Base-by-base conservation (phyloP, 768 basidiomycete genomes). In the Rhodosporidiobolus odoratus region DNA sequence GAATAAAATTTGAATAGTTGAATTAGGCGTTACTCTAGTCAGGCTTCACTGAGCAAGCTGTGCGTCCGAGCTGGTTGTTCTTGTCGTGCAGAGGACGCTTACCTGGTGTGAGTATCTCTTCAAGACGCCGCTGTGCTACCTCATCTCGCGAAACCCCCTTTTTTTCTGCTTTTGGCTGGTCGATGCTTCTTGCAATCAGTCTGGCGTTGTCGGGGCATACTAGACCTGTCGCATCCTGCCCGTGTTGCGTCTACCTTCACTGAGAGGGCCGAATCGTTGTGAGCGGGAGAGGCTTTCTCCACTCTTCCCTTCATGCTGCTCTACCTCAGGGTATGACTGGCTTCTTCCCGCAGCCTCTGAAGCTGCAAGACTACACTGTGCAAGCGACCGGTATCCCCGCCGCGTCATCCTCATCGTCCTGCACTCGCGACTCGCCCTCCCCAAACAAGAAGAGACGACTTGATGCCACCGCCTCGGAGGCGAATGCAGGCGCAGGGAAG, bases 21-120 rank as follows among this genome's bases (percentile, higher is more conserved):
- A 65, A 71, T 65, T 6, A 38, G 34, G 12, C 56, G 38, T 23
- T 23, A 15, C 23, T 60, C 15, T 17, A 65, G 65, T 35, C 64
- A 59, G 59, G 69, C 34, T 56, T 41, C 53, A 70, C 69, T 52
- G 69, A 34, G 56, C 69, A 71, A 50, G 30, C 9, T 62, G 58
- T 27, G 34, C 38, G 35, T 12, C 32, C 47, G 45, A 58, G 54
- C 69, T 48, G 57, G 37, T 27, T 37, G 58, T 69, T 71, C 69
- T 71, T 71, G 69, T 71, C 63, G 69, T 17, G 53, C 58, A 71
- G 69, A 71, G 69, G 63, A 71, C 64, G 37, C 35, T 30, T 35
- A 10, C 3, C 45, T 61, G 69, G 69, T 43, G 69, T 61, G 69
- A 34, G 64, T 5, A 43, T 65, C 64, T 62, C 69, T 62, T 54